Percentiles rank a stretch among this genome's conserved stretches.
Evolutionary conservation across 305 asterid genomes (phyloP).

Genomic region (Fraxinus platypoda): DNA sequence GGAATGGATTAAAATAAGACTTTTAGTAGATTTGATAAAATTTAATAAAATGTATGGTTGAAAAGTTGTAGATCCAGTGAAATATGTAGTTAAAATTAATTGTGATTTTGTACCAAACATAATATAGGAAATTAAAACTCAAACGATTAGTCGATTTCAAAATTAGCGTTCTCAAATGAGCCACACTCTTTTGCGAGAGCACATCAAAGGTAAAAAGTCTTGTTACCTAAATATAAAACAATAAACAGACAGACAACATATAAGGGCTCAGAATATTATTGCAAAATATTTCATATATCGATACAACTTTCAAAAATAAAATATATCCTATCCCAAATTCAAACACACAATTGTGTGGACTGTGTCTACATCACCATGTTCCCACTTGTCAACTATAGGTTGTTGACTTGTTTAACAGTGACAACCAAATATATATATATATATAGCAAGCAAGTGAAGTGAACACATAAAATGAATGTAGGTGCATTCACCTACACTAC

Average conservation of each 20-base stretch:
- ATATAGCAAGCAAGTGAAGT: background rate
- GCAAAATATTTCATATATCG: background rate
- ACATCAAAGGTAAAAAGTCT: background rate
- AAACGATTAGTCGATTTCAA: too few species aligned
- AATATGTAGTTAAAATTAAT: too few species aligned
- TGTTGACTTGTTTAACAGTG: conserved; percentile 4
- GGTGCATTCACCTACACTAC: conserved; percentile 14
- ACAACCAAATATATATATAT: background rate
- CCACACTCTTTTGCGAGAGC: background rate
- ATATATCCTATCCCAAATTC: background rate
- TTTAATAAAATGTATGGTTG: too few species aligned
- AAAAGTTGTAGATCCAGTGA: too few species aligned
- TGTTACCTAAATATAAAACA: background rate
- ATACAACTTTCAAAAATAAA: background rate
- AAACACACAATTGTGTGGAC: background rate
- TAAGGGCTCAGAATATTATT: background rate
- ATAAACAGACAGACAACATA: background rate
- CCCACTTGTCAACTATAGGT: background rate
- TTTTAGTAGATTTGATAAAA: too few species aligned
- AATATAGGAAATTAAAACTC: too few species aligned
- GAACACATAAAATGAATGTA: background rate
- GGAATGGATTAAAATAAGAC: too few species aligned
- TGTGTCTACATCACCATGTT: background rate
- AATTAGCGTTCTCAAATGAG: background rate
- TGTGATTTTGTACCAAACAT: too few species aligned